These are phyloP conservation scores for Phytophthora ramorum DNA, from an alignment of 352 stramenopile species.

Conservation along the genomic window DNA sequence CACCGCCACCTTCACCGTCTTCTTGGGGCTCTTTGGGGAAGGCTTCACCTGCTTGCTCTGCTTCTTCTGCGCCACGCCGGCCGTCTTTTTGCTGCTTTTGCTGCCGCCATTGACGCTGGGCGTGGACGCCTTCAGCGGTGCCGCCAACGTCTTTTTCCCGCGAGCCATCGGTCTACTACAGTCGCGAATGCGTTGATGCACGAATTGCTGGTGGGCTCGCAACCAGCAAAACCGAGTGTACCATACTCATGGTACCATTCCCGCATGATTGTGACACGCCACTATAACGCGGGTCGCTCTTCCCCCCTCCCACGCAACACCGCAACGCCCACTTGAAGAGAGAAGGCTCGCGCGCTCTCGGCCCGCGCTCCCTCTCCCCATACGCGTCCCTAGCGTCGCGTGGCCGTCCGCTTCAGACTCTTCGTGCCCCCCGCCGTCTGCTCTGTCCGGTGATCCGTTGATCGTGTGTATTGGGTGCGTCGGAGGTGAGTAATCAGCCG, in stretches of 20 bases:
- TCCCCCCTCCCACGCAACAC: conserved; percentile 27
- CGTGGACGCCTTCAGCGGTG: conserved; percentile 51
- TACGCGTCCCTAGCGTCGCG: conserved; percentile 1
- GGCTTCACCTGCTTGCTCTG: conserved; percentile 33
- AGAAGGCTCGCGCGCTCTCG: conserved; percentile 32
- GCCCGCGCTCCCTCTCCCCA: conserved; percentile 18
- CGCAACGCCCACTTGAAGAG: conserved; percentile 38
- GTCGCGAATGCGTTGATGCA: conserved; percentile 25
- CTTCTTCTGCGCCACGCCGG: conserved; percentile 32
- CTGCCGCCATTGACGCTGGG: conserved; percentile 20
- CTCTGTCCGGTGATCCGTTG: conserved; percentile 14
- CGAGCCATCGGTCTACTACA: conserved; percentile 40
- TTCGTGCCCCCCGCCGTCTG: conserved; percentile 12
- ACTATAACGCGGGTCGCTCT: conserved; percentile 20
- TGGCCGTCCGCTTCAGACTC: background rate
- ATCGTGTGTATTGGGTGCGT: conserved; percentile 7
- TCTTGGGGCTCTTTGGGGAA: conserved; percentile 17
- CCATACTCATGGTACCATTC: conserved; percentile 18
- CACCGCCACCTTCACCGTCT: conserved; percentile 21
- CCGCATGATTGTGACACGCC: conserved; percentile 5
- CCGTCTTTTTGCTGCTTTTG: conserved; percentile 37
- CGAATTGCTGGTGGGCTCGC: conserved; percentile 20
- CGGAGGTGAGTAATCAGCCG: conserved; percentile 11
- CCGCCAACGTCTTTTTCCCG: conserved; percentile 37
- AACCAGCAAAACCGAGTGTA: conserved; percentile 47